Evolutionary conservation across 371 early-diverging fungal genomes (phyloP).

Genomic region (Mortierella sp.): DNA sequence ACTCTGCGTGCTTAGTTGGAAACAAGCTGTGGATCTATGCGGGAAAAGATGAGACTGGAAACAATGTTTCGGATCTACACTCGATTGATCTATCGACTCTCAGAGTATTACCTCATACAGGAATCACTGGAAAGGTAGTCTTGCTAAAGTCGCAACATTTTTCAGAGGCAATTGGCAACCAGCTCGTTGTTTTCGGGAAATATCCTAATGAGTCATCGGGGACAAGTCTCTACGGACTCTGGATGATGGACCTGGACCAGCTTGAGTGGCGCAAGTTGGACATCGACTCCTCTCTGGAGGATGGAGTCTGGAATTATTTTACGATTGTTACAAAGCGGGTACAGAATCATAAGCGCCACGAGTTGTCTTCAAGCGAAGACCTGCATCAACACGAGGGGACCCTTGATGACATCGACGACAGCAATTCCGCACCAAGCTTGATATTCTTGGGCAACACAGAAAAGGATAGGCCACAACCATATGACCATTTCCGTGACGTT

Average conservation of each 20-base stretch:
- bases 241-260: constrained; percentile 75
- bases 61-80: constrained; percentile 70
- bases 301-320: constrained; percentile 76
- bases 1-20: constrained; percentile 68
- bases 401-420: constrained; percentile 20
- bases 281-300: constrained; percentile 64
- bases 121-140: constrained; percentile 65
- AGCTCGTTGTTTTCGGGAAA: constrained; percentile 71
- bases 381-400: neutral
- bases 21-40: constrained; percentile 72
- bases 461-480: constrained; percentile 67
- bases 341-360: constrained; percentile 13
- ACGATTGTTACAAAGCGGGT: constrained; percentile 59
- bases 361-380: constrained; percentile 6
- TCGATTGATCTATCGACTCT: constrained; percentile 65
- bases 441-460: constrained; percentile 71
- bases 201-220: constrained; percentile 56
- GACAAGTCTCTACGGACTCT: constrained; percentile 66
- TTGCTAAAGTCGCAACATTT: constrained; percentile 76
- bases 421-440: constrained; percentile 40
- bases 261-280: constrained; percentile 73
- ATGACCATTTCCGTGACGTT: constrained; percentile 72
- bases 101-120: constrained; percentile 46
- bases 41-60: constrained; percentile 71
- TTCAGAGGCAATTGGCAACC: constrained; percentile 72